Conservation (phyloP, 768 basidiomycete species). For the Fomitopsis serialis region DNA sequence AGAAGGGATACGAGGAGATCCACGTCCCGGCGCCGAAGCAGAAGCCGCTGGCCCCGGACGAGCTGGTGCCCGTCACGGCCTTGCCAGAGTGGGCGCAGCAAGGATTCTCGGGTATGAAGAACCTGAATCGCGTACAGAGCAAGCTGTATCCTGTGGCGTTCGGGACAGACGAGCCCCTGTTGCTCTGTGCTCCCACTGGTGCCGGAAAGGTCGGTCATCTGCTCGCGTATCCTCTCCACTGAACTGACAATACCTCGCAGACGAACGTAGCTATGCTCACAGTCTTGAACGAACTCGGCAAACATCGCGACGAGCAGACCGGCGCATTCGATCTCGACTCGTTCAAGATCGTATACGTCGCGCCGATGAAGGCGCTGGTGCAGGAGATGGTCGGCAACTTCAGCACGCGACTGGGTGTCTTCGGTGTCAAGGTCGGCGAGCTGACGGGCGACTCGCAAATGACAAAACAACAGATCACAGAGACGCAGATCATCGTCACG, state of each 20-base stretch:
- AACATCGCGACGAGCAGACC: constrained; percentile 79
- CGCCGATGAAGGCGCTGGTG: constrained; percentile 98
- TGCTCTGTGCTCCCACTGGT: constrained; percentile 97
- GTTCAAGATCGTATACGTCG: constrained; percentile 97
- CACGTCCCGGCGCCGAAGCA: constrained; percentile 93
- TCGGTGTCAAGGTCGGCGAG: constrained; percentile 86
- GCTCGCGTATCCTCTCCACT: background rate
- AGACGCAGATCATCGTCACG: constrained; percentile 97
- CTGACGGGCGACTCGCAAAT: constrained; percentile 97
- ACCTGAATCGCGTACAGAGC: constrained; percentile 89
- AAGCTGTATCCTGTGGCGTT: constrained; percentile 91
- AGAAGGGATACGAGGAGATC: constrained; percentile 97
- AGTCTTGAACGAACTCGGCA: constrained; percentile 84
- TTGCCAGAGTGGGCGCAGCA: constrained; percentile 84
- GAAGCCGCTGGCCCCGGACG: constrained; percentile 54
- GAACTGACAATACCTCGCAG: constrained; percentile 35
- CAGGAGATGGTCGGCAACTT: constrained; percentile 99
- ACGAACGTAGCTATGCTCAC: constrained; percentile 98
- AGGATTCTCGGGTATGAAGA: constrained; percentile 75
- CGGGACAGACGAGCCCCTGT: constrained; percentile 88
- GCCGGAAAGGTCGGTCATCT: constrained; percentile 80
- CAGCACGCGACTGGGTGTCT: constrained; percentile 59
- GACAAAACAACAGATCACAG: constrained; percentile 95
- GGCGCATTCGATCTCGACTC: constrained; percentile 79
- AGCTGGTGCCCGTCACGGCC: constrained; percentile 63